Base-by-base conservation (phyloP, 1,284 basidiomycete species). In the Fomitopsis schrenkii region DNA sequence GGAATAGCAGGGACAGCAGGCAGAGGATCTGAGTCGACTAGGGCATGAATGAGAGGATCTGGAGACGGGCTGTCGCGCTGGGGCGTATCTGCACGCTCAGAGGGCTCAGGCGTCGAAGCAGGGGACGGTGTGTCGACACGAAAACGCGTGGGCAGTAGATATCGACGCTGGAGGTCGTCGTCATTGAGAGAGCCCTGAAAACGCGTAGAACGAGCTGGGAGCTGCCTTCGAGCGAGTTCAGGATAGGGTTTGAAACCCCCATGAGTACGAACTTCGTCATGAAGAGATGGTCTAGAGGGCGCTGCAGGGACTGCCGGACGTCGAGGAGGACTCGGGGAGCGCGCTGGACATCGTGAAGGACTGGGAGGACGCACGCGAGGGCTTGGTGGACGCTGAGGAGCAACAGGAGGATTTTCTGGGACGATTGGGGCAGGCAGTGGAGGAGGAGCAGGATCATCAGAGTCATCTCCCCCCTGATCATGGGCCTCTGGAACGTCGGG, bases 381-480 rank as follows among this genome's bases (percentile, higher is more conserved):
- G 46, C 33, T 36, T 35, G 61, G 61, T 19, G 55, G 55, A 54
- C 52, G n/a, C 26, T 38, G 38, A 8, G 50, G 52, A 59, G 44
- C 22, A 6, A 33, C 46, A 48, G 46, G 46, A 22, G 2, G 15
- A 48, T 48, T 48, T 48, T 17, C 22, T 26, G 46, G 26, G 12
- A 5, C 12, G 26, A 1, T 22, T 48, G 46, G 26, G 46, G 14
- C 46, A 30, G 48, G n/a, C n/a, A 50, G 60, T 44, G 59, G 44
- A 56, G 55, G 62, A 60, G 62, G 62, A 55, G 59, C 59, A 64
- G 57, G 56, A 54, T 54, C 52, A 54, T 38, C 35, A 63, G 33
- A 15, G 9, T 48, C 42, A 35, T 59, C 58, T 42, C 62, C 62
- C 62, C 62, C 59, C 60, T 50, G 54, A 48, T 30, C 52, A 56